Conservation (phyloP, 805 yeast genomes). For the Sugiyamaella valdiviana region DNA sequence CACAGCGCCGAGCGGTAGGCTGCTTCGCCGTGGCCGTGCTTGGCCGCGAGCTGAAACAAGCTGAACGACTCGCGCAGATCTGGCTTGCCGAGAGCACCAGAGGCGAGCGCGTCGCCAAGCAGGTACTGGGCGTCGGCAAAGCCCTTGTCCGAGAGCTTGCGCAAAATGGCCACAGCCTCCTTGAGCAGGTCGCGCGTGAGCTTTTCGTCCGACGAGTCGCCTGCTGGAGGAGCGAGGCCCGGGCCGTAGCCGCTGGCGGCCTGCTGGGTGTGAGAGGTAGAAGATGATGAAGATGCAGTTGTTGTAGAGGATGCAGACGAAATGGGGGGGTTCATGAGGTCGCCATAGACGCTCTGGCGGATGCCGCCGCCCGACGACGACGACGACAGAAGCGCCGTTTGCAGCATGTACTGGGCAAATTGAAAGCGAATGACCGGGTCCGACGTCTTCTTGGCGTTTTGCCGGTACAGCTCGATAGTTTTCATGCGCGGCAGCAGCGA, state of each 20-base stretch:
- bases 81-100: conserved; percentile 76
- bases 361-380: conserved; percentile 3
- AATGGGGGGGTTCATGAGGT: conserved; percentile 1
- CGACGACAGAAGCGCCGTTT: conserved; percentile 56
- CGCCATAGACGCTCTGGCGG: conserved; percentile 1
- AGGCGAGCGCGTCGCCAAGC: conserved; percentile 80
- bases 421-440: conserved; percentile 85
- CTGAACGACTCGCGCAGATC: conserved; percentile 71
- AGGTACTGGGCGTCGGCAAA: conserved; percentile 87
- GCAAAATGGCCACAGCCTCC: conserved; percentile 69
- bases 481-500: conserved; percentile 65
- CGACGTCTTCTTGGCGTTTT: conserved; percentile 75
- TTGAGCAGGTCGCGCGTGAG: conserved; percentile 55
- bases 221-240: background rate
- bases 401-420: conserved; percentile 84
- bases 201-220: conserved; percentile 24
- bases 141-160: conserved; percentile 69
- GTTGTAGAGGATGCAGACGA: conserved; percentile 10
- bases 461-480: conserved; percentile 80
- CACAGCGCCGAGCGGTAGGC: conserved; percentile 89
- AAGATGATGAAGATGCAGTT: conserved; percentile 3
- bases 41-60: conserved; percentile 83
- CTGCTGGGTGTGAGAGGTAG: conserved; percentile 1
- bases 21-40: conserved; percentile 86
- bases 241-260: background rate